These are phyloP conservation scores for Dysphania ambrosioides DNA, from an alignment of 148 eudicot genomes.

Conservation along the genomic window DNA sequence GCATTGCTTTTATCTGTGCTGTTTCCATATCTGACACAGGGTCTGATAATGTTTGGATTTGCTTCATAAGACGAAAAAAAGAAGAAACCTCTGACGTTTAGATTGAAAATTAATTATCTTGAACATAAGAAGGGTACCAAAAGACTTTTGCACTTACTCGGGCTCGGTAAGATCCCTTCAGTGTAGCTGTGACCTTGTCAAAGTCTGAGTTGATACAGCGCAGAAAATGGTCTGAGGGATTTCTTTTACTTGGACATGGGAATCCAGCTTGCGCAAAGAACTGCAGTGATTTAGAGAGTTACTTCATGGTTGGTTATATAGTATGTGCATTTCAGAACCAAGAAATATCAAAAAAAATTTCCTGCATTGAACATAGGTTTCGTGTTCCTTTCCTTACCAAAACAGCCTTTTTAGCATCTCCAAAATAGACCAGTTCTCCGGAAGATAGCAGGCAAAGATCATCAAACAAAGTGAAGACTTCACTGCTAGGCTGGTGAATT, in stretches of 20 bases:
- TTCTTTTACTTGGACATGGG: too few relatives aligned
- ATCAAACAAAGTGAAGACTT: conserved; percentile 82
- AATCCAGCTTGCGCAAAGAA: conserved; percentile 86
- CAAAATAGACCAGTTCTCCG: conserved; percentile 72
- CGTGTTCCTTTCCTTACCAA: conserved; percentile 37
- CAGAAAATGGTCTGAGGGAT: conserved; percentile 83
- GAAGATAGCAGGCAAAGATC: conserved; percentile 64
- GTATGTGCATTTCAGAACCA: neutral
- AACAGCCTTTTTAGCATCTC: conserved; percentile 64
- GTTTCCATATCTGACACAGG: conserved; percentile 51
- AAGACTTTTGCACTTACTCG: conserved; percentile 35
- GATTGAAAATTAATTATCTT: neutral
- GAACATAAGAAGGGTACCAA: neutral
- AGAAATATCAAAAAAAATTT: neutral
- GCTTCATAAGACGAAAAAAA: conserved; percentile 29
- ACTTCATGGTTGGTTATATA: neutral
- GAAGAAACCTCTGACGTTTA: neutral
- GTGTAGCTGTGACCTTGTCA: conserved; percentile 67
- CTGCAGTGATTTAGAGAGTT: conserved; percentile 30
- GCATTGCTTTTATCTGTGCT: conserved; percentile 59
- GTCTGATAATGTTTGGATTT: conserved; percentile 29
- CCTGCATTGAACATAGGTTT: neutral
- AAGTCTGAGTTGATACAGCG: conserved; percentile 93
- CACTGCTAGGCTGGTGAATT: conserved; percentile 86
- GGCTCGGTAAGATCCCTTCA: conserved; percentile 62